Conservation (phyloP, 2,329 filamentous ascomycete genomes). For the Alternaria rosae region DNA sequence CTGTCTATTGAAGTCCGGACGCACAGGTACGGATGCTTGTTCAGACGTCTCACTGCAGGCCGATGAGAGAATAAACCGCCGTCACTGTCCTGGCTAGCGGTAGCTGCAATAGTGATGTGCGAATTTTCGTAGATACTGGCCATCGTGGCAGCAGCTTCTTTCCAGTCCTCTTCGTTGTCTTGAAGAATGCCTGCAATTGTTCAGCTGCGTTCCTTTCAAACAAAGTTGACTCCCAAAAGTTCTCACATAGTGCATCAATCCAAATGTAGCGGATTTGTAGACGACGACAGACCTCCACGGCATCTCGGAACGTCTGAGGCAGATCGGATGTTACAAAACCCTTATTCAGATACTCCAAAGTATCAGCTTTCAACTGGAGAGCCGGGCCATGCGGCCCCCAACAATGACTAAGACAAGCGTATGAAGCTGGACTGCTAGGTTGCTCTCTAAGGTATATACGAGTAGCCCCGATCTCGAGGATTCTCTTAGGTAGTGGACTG, state of each 20-base stretch:
- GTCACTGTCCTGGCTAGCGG: not conserved
- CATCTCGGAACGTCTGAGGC: not conserved
- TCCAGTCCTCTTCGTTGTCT: not conserved
- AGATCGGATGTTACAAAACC: not conserved
- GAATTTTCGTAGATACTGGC: not conserved
- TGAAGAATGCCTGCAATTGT: not conserved
- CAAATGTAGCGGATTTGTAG: not conserved
- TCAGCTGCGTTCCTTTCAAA: not conserved
- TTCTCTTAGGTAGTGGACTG: not conserved
- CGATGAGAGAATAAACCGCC: not conserved
- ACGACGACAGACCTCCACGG: not conserved
- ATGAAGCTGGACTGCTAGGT: not conserved
- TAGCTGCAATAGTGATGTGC: not conserved
- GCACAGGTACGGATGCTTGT: not conserved
- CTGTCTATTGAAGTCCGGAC: not conserved
- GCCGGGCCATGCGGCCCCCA: not conserved
- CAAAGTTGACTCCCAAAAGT: rapidly evolving
- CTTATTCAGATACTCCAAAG: rapidly evolving
- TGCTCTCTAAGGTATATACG: not conserved
- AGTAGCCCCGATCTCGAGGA: not conserved
- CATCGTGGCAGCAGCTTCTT: not conserved
- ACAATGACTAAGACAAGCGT: not conserved
- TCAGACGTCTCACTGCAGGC: not conserved
- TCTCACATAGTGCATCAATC: not conserved
- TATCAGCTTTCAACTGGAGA: not conserved